These are phyloP conservation scores for Gossypium gossypioides DNA, from an alignment of 441 rosid species.

Conservation along the genomic window DNA sequence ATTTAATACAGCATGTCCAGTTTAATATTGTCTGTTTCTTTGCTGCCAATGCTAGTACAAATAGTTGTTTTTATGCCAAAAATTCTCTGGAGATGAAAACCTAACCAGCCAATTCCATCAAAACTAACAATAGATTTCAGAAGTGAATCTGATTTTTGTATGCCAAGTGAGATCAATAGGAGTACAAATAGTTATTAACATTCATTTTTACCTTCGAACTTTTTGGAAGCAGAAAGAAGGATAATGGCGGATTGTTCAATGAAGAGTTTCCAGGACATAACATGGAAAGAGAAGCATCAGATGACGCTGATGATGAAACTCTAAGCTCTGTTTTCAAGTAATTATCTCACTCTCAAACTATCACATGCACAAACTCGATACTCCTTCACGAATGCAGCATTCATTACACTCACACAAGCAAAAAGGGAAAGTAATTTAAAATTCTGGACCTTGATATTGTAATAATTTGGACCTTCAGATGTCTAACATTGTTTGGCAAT, in stretches of 20 bases:
- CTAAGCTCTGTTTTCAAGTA: slow-evolving; percentile 35
- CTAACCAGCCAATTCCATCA: not conserved
- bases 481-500: not conserved
- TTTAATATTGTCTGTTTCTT: not conserved
- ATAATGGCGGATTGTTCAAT: not conserved
- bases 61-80: slow-evolving; percentile 1
- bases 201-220: not conserved
- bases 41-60: not conserved
- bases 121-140: not conserved
- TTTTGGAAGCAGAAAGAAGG: slow-evolving; percentile 24
- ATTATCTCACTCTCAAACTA: not conserved
- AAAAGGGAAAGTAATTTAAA: not conserved
- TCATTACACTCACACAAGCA: not conserved
- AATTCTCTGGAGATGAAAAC: not conserved
- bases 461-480: not conserved
- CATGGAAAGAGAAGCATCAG: slow-evolving; percentile 14
- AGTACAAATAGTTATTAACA: not conserved
- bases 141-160: not conserved
- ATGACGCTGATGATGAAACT: slow-evolving; percentile 30
- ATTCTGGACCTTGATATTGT: slow-evolving; percentile 5
- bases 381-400: not conserved
- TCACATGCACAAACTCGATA: not conserved
- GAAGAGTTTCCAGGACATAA: slow-evolving; percentile 11
- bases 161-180: not conserved
- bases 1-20: not conserved